Evolutionary conservation across 2,329 filamentous ascomycete genomes (phyloP).

Genomic region (Colletotrichum liriopes): DNA sequence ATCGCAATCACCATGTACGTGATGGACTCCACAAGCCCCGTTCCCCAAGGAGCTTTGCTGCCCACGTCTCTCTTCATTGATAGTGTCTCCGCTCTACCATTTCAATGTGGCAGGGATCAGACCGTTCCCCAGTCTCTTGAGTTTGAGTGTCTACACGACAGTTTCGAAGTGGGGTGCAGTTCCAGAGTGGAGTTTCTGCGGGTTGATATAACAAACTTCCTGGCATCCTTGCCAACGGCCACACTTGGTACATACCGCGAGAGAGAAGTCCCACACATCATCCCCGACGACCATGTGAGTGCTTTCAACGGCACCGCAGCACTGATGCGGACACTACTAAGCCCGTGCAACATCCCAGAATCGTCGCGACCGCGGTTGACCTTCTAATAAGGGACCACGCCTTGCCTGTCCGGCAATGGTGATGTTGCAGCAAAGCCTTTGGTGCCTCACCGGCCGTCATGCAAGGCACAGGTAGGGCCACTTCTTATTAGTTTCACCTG

Average conservation of each 20-base stretch:
- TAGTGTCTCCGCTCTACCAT: conserved; percentile 9
- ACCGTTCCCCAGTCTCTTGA: not conserved
- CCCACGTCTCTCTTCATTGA: not conserved
- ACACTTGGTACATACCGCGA: not conserved
- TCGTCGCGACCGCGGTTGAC: conserved; percentile 18
- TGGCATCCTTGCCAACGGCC: conserved; percentile 16
- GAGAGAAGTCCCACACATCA: not conserved
- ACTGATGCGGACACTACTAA: conserved; percentile 6
- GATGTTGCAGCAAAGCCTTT: not conserved
- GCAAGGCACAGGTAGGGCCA: conserved; percentile 25
- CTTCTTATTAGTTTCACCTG: conserved; percentile 20
- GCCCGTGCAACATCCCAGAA: conserved; percentile 14
- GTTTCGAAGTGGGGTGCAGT: conserved; percentile 3
- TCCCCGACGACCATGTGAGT: not conserved
- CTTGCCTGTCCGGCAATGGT: conserved; percentile 3
- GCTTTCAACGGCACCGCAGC: not conserved
- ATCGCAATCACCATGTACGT: conserved; percentile 13
- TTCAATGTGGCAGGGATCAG: conserved; percentile 24
- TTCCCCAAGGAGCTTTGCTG: conserved; percentile 1
- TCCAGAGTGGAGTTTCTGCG: conserved; percentile 32
- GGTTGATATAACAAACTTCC: conserved; percentile 30
- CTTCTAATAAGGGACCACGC: conserved; percentile 3
- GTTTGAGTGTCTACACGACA: not conserved
- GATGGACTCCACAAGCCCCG: conserved; percentile 5
- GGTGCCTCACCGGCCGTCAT: conserved; percentile 19